A percentile compares a stretch with the other conserved stretches of the same genome.
Evolutionary conservation across 768 basidiomycete genomes (phyloP).

Genomic region (Rhodotorula paludigena): DNA sequence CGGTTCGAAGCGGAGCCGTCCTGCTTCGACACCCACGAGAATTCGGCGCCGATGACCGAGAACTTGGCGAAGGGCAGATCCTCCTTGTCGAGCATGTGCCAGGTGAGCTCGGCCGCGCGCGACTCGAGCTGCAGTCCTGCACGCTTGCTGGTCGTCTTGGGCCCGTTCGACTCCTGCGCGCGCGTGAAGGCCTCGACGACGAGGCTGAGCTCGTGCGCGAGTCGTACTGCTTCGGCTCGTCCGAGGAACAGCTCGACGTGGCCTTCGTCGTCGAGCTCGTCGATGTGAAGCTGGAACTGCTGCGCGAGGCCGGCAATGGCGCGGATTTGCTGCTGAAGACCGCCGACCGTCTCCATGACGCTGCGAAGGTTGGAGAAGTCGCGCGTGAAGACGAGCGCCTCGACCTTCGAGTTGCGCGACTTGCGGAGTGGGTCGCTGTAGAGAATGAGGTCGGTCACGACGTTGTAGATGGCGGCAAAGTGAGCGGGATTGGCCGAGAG

Average conservation of each 20-base stretch:
- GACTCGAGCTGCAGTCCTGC: constrained; percentile 67
- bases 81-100: constrained; percentile 75
- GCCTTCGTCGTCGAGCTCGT: constrained; percentile 44
- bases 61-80: constrained; percentile 72
- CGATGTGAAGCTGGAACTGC: constrained; percentile 47
- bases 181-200: constrained; percentile 81
- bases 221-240: constrained; percentile 45
- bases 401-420: constrained; percentile 67
- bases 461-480: constrained; percentile 76
- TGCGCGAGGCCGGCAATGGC: constrained; percentile 49
- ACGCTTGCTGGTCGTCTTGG: constrained; percentile 47
- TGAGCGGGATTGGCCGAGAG: constrained; percentile 77
- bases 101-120: constrained; percentile 78
- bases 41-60: constrained; percentile 70
- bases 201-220: constrained; percentile 72
- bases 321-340: constrained; percentile 67
- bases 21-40: constrained; percentile 76
- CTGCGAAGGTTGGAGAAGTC: constrained; percentile 69
- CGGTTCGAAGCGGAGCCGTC: constrained; percentile 81
- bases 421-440: constrained; percentile 83
- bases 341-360: constrained; percentile 43
- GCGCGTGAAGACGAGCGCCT: constrained; percentile 77
- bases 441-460: constrained; percentile 79
- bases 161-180: constrained; percentile 58
- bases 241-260: constrained; percentile 14